Conservation (phyloP, 1,284 basidiomycete genomes). For the Boletus smithii region DNA sequence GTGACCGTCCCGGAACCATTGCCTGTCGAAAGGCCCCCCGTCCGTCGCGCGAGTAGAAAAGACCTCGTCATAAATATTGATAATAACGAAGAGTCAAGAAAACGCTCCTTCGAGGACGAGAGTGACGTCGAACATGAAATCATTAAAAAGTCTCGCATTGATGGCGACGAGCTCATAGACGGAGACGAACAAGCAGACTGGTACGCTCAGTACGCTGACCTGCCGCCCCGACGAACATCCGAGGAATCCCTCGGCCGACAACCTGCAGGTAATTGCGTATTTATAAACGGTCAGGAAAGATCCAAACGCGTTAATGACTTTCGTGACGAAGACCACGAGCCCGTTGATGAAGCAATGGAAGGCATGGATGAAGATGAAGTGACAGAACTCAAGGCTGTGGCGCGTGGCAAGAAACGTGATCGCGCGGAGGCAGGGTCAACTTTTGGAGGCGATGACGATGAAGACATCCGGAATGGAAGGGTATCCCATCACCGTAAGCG, state of each 20-base stretch:
- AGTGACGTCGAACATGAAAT: constrained; percentile 41
- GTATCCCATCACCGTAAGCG: constrained; percentile 43
- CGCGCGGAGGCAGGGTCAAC: constrained; percentile 68
- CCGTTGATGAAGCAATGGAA: constrained; percentile 28
- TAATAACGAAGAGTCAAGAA: constrained; percentile 30
- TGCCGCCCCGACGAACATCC: constrained; percentile 39
- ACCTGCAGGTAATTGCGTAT: constrained; percentile 39
- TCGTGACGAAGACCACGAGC: constrained; percentile 35
- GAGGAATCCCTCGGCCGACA: constrained; percentile 47
- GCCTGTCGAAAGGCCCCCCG: constrained; percentile 11
- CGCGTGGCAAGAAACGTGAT: constrained; percentile 73
- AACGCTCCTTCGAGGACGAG: constrained; percentile 44
- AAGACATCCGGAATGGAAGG: constrained; percentile 37
- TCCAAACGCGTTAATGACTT: constrained; percentile 47
- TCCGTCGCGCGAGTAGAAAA: constrained; percentile 29
- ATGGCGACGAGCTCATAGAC: constrained; percentile 44
- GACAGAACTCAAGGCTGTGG: constrained; percentile 30
- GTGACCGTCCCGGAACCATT: constrained; percentile 21
- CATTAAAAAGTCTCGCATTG: constrained; percentile 51
- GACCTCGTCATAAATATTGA: constrained; percentile 12
- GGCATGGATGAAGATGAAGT: constrained; percentile 42
- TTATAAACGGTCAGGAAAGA: constrained; percentile 38
- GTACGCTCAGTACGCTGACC: constrained; percentile 31
- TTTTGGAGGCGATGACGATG: constrained; percentile 64
- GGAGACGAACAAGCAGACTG: constrained; percentile 46